Base-by-base conservation (phyloP, 805 yeast species). In the Millerozyma miso region DNA sequence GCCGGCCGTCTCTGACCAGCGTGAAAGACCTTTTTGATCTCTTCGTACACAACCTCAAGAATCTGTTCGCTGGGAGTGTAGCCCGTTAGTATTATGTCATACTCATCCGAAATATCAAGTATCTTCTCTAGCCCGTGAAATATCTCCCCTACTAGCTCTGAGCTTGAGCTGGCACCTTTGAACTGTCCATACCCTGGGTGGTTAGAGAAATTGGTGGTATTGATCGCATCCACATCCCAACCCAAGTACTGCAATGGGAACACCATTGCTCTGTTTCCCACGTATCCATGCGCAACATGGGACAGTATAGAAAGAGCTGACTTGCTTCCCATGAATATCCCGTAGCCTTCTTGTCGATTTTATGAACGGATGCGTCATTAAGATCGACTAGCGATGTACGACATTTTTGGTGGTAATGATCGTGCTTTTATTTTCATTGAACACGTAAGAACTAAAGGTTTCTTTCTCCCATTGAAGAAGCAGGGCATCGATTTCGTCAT, bases 21-120 rank as follows among this genome's bases (percentile, higher is more conserved):
- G 33, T 38, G 56, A 48, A 40, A 53, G 55, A 37, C 40, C 39
- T 35, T 51, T 55, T 38, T 64, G 2, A 80, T 57, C 36, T 59
- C 52, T 12, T 69, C 56, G 33, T 72, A 73, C 0, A 87, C 73
- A 0, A 73, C 71, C 33, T 63, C 55, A 38, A 88, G 66, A 3
- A 79, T 78, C 29, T 72, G 80, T 3, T 73, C 77, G 39, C 75
- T 73, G 3, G 96, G 90, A 4, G 82, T 69, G 56, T 91, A 91
- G 0, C 98, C 98, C 0, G 93, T 79, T 23, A 91, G 58, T 1
- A 89, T 64, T 17, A 83, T 83, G 47, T 80, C 80, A 54, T 88
- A 89, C 1, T 39, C 41, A 8, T 31, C 39, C 19, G 49, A 39
- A 14, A 63, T 47, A 39, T 58, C 55, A 7, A 54, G 38, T 3